Evolutionary conservation across 169 alveolate species (phyloP).

Genomic region (Plasmodium knowlesi): DNA sequence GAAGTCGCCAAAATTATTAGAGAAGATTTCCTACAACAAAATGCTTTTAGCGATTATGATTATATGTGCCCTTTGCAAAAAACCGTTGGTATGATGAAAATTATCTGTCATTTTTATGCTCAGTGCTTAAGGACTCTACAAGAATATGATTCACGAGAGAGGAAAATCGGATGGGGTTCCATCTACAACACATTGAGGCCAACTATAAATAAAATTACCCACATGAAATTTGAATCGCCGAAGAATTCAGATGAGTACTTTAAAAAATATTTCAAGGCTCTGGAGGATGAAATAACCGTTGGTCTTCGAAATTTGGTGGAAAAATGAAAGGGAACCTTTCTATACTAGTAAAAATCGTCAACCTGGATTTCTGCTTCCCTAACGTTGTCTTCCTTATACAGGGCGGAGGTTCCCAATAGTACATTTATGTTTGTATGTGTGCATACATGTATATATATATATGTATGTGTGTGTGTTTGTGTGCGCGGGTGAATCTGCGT

Average conservation of each 20-base stretch:
- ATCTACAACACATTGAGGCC: constrained; percentile 92
- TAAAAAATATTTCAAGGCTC: constrained; percentile 66
- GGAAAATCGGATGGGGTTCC: constrained; percentile 94
- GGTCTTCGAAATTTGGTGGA: constrained; percentile 68
- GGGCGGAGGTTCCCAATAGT: background rate
- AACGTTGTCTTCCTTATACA: background rate
- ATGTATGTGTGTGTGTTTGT: background rate
- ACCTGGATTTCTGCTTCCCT: background rate
- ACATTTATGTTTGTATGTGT: background rate
- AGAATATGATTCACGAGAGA: constrained; percentile 89
- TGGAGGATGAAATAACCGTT: constrained; percentile 73
- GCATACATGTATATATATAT: background rate
- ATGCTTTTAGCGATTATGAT: constrained; percentile 98
- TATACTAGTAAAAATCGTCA: background rate
- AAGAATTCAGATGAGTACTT: constrained; percentile 75
- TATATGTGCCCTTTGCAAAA: constrained; percentile 97
- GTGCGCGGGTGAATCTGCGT: background rate
- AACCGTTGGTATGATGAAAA: constrained; percentile 98
- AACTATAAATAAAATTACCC: constrained; percentile 91
- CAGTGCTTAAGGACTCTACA: constrained; percentile 85
- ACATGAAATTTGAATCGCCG: constrained; percentile 90
- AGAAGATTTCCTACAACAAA: constrained; percentile 98
- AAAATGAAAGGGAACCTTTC: background rate
- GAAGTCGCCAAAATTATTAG: constrained; percentile 97
- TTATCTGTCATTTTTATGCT: constrained; percentile 94